Evolutionary conservation across 2,329 filamentous ascomycete species (phyloP).

Genomic region (Calycina herbarum): DNA sequence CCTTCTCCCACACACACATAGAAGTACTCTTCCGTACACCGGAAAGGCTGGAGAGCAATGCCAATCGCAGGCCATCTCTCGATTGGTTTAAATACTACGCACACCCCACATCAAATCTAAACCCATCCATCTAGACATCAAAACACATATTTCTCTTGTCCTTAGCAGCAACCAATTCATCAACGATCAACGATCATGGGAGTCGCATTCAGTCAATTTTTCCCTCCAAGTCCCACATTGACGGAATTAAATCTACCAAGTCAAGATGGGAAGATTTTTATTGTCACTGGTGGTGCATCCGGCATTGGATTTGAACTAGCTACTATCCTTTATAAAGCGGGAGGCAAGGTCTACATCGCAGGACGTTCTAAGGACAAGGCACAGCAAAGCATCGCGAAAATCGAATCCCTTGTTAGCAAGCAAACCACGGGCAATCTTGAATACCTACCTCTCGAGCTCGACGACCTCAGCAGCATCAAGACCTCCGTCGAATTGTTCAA

Average conservation of each 20-base stretch:
- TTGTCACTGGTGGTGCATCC: constrained; percentile 19
- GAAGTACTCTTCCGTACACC: too few species aligned
- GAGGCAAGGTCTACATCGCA: constrained; percentile 45
- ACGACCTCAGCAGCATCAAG: constrained; percentile 40
- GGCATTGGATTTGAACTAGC: constrained; percentile 40
- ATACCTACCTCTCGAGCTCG: constrained; percentile 40
- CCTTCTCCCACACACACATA: too few species aligned
- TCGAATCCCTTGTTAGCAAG: constrained; percentile 30
- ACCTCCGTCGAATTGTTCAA: constrained; percentile 38
- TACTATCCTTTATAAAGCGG: constrained; percentile 40
- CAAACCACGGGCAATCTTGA: constrained; percentile 34
- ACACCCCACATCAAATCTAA: too few species aligned
- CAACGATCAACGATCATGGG: constrained; percentile 3
- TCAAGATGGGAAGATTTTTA: constrained; percentile 17
- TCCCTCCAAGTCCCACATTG: constrained; percentile 40
- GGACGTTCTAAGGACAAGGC: constrained; percentile 43
- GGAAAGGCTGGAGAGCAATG: too few species aligned
- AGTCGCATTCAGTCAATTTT: constrained; percentile 17
- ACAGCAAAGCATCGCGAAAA: constrained; percentile 38
- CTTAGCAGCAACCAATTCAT: too few species aligned
- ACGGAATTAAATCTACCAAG: constrained; percentile 39
- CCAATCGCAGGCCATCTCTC: too few species aligned
- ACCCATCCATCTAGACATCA: too few species aligned
- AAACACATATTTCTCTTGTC: too few species aligned
- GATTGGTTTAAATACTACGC: too few species aligned